Percentiles rank a stretch among this genome's conserved stretches.
These are phyloP conservation scores for Kodamaea fukazawae DNA, from an alignment of 805 yeast species.

Conservation along the genomic window DNA sequence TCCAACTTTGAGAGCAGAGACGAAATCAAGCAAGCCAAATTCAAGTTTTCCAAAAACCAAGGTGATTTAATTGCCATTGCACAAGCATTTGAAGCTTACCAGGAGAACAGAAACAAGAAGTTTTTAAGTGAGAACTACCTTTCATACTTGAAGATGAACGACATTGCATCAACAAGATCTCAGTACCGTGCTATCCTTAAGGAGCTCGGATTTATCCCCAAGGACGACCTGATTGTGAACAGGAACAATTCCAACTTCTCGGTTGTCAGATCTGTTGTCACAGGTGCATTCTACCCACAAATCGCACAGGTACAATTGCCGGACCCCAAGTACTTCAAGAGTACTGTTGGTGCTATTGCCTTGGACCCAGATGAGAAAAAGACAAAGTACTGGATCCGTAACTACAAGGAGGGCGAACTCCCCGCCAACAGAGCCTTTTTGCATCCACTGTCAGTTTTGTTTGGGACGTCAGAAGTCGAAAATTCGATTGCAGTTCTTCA, in stretches of 20 bases:
- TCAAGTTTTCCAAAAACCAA: slow-evolving; percentile 43
- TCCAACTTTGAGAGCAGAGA: slow-evolving; percentile 64
- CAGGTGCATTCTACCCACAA: slow-evolving; percentile 83
- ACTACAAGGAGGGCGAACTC: slow-evolving; percentile 24
- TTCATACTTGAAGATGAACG: slow-evolving; percentile 64
- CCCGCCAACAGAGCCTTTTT: slow-evolving; percentile 74
- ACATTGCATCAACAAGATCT: slow-evolving; percentile 63
- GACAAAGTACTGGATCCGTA: slow-evolving; percentile 71
- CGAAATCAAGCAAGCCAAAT: slow-evolving; percentile 48
- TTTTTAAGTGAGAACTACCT: slow-evolving; percentile 56
- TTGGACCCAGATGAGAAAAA: slow-evolving; percentile 78
- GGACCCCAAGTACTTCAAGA: slow-evolving; percentile 67
- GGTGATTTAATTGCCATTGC: slow-evolving; percentile 79
- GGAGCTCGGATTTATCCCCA: slow-evolving; percentile 75
- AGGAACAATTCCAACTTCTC: slow-evolving; percentile 49
- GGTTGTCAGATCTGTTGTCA: slow-evolving; percentile 62
- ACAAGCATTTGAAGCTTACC: slow-evolving; percentile 57
- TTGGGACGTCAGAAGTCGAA: slow-evolving; percentile 41
- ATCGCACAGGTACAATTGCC: slow-evolving; percentile 80
- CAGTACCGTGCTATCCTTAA: slow-evolving; percentile 71
- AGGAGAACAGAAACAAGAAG: slow-evolving; percentile 28
- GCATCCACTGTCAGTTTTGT: slow-evolving; percentile 82
- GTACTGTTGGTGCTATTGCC: slow-evolving; percentile 77
- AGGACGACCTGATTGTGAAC: slow-evolving; percentile 49
- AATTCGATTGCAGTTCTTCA: slow-evolving; percentile 12